Base-by-base conservation (phyloP, 2,329 filamentous ascomycete genomes). In the Biscogniauxia sp. region DNA sequence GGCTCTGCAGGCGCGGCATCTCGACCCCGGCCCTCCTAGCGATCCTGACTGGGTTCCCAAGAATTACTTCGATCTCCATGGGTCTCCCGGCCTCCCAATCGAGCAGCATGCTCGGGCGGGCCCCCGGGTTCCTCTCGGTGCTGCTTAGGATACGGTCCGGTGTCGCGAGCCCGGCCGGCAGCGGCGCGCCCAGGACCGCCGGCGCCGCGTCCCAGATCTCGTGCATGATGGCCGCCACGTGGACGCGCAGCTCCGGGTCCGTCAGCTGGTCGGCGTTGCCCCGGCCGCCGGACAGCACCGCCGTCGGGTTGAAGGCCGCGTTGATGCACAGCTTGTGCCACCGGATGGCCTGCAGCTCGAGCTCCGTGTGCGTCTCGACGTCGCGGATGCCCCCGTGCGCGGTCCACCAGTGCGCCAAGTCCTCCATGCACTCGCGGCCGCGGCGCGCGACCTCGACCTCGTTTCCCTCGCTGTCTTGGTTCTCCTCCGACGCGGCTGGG, bases 291-390 rank as follows among this genome's bases (percentile, higher is more conserved):
- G 83, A 84, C 0, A 92, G 80, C 7, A 91, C 88, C 1, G 88
- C 86, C 0, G 85, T 88, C 0, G 89, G 88, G 75, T 92, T 92
- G 82, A 91, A 89, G 56, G 87, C 85, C 0, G 88, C 87, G 73
- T 92, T 92, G 78, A 92, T 91, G 68, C 87, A 88, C 63, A 91
- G 84, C 74, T 92, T 92, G 74, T 91, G 88, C 89, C 89, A 92
- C 23, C 89, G 81, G 19, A 91, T 84, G 51, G 86, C 82, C 74
- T 92, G 89, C 53, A 92, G 78, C 61, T 86, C 88, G 32, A 86
- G 77, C 72, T 90, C 87, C 53, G 84, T 81, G 67, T 88, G 86
- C 7, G 82, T 77, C 62, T 87, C 84, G 5, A 87, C 86, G 73
- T 92, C 89, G 61, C 81, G 81, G 64, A 92, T 84, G 1, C 83